Conservation (phyloP, 768 basidiomycete species). For the Suillus plorans region DNA sequence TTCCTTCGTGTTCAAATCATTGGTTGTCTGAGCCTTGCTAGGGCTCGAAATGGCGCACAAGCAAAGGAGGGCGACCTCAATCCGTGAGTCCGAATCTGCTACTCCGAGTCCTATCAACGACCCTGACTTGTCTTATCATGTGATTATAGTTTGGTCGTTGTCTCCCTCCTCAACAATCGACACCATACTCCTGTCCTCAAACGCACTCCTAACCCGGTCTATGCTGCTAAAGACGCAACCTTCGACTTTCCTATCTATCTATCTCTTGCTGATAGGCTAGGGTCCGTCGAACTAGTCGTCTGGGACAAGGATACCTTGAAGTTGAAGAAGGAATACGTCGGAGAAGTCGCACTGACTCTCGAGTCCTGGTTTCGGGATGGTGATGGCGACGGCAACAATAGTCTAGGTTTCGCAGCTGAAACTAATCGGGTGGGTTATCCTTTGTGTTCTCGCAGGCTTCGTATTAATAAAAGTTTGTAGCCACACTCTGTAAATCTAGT, state of each 20-base stretch:
- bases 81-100: conserved; percentile 53
- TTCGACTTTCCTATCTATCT: conserved; percentile 89
- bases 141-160: conserved; percentile 62
- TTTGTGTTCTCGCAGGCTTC: background rate
- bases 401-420: conserved; percentile 57
- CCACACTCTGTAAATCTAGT: conserved; percentile 46
- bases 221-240: conserved; percentile 66
- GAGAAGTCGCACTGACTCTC: conserved; percentile 78
- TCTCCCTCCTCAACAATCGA: conserved; percentile 55
- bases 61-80: conserved; percentile 72
- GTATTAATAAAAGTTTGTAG: conserved; percentile 28
- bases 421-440: conserved; percentile 63
- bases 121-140: conserved; percentile 4
- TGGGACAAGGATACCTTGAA: conserved; percentile 90
- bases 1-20: conserved; percentile 68
- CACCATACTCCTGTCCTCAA: conserved; percentile 77
- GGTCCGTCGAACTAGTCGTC: conserved; percentile 78
- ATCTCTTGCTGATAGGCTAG: conserved; percentile 68
- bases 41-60: conserved; percentile 40
- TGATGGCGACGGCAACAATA: conserved; percentile 12
- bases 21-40: conserved; percentile 53
- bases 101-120: background rate
- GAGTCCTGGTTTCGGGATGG: conserved; percentile 73
- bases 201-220: conserved; percentile 68
- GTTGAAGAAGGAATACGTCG: conserved; percentile 85